phyloP scores from a whole-genome alignment of 305 asterid species.

The Solanum hybrid region DNA sequence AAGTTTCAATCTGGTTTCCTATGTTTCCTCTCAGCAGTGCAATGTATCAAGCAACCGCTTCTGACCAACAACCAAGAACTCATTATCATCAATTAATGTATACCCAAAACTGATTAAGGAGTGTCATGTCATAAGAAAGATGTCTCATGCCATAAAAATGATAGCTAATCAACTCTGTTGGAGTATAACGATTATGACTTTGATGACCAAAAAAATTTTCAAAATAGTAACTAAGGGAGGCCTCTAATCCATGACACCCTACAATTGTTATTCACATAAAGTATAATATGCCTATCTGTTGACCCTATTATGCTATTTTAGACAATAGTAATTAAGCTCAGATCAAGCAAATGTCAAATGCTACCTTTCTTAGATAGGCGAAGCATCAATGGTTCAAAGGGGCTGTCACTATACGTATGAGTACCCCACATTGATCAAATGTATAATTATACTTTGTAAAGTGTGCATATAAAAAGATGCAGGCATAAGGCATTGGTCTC shows the following conservation, averaged over 20 bases:
- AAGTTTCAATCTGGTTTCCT: background rate
- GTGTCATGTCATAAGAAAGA: background rate
- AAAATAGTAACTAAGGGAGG: background rate
- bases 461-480: background rate
- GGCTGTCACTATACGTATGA: background rate
- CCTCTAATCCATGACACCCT: background rate
- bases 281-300: background rate
- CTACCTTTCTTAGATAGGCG: background rate
- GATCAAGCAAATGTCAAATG: background rate
- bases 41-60: background rate
- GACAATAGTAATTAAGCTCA: background rate
- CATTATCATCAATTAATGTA: background rate
- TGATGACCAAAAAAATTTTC: background rate
- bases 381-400: background rate
- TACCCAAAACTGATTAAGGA: background rate
- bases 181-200: background rate
- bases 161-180: background rate
- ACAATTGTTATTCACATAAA: background rate
- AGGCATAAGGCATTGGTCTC: background rate
- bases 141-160: background rate
- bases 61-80: background rate
- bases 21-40: slow-evolving; percentile 2
- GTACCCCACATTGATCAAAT: background rate
- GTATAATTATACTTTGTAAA: background rate
- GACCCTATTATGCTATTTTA: background rate